Base-by-base conservation (phyloP, 2,329 filamentous ascomycete genomes). In the Aspergillus quadrilineatus region DNA sequence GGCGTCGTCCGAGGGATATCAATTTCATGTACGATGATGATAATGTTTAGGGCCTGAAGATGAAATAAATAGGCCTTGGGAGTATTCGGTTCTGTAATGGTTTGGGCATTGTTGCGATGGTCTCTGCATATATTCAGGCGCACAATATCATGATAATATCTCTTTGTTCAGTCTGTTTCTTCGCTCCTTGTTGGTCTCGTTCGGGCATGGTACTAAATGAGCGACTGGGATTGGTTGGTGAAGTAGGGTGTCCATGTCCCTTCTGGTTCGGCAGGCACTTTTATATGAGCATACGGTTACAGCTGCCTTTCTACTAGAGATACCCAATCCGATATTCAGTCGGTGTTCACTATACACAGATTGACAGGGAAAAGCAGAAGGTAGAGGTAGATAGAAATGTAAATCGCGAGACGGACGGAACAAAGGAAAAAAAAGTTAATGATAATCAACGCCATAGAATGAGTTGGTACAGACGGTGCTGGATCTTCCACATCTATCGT, bases 21-120 rank as follows among this genome's bases (percentile, higher is more conserved):
- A 87, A 89, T 66, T 99, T 97, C 70, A 85, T 91, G 63, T 99
- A 96, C 71, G 91, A 99, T 71, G 94, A 99, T 72, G 89, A 92
- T 68, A 87, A 83, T 47, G 88, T 92, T 62, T 90, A 69, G 26
- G 7, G 14, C 5, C 30, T 26, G 30, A 42, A 15, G 29, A 7
- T 26, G 41, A 6, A 6, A 10, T 2, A 12, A 3, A 10, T 1
- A 2, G 39, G n/a, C n/a, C 15, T 4, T 14, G 14, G n/a, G 14
- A 22, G 44, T 3, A 28, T 44, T 17, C 4, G 17, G 22, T 15
- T 10, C 4, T 2, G 8, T 17, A 8, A 12, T 10, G 12, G 10
- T 37, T 37, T 14, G 10, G 34, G 34, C 34, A 37, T 12, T 37
- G 7, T 14, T 15, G n/a, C 8, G 37, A 17, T 41, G 37, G 6